A percentile compares a stretch with the other conserved stretches of the same genome.
These are phyloP conservation scores for Aspergillus leporis DNA, from an alignment of 495 filamentous ascomycete species.

Conservation along the genomic window DNA sequence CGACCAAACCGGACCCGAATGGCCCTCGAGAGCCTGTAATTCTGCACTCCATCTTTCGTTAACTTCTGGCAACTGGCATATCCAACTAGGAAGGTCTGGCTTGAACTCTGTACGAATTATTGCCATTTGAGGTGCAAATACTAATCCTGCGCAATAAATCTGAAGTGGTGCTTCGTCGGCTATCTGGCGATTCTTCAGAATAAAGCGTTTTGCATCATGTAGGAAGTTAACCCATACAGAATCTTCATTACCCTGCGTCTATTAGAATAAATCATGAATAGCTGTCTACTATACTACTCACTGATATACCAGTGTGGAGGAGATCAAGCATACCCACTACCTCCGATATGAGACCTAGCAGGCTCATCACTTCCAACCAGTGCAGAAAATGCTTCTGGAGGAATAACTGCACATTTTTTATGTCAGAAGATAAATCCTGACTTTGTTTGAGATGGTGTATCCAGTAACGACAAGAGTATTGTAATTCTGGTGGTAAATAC, in stretches of 20 bases:
- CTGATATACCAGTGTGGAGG: constrained; percentile 4
- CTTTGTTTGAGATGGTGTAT: constrained; percentile 40
- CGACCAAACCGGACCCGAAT: constrained; percentile 6
- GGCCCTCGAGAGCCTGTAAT: constrained; percentile 25
- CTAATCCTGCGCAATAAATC: constrained; percentile 23
- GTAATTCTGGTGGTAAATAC: constrained; percentile 29
- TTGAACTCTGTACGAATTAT: constrained; percentile 23
- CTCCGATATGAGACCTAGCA: constrained; percentile 37
- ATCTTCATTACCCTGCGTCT: constrained; percentile 19
- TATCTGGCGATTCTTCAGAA: constrained; percentile 29
- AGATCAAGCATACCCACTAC: constrained; percentile 12
- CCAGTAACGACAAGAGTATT: constrained; percentile 49
- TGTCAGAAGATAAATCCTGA: constrained; percentile 19
- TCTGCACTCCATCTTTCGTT: constrained; percentile 17
- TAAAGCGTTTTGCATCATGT: constrained; percentile 36
- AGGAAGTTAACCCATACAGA: constrained; percentile 27
- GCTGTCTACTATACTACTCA: constrained; percentile 19
- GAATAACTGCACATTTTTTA: constrained; percentile 34
- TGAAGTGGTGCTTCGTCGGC: constrained; percentile 28
- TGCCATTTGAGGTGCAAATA: constrained; percentile 35
- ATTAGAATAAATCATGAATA: background rate
- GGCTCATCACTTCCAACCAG: constrained; percentile 45
- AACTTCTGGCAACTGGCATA: constrained; percentile 8
- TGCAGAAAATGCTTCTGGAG: constrained; percentile 46
- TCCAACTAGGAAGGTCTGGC: constrained; percentile 7